These are phyloP conservation scores for Gynandropsis gynandra DNA, from an alignment of 345 rosid genomes.

Conservation along the genomic window DNA sequence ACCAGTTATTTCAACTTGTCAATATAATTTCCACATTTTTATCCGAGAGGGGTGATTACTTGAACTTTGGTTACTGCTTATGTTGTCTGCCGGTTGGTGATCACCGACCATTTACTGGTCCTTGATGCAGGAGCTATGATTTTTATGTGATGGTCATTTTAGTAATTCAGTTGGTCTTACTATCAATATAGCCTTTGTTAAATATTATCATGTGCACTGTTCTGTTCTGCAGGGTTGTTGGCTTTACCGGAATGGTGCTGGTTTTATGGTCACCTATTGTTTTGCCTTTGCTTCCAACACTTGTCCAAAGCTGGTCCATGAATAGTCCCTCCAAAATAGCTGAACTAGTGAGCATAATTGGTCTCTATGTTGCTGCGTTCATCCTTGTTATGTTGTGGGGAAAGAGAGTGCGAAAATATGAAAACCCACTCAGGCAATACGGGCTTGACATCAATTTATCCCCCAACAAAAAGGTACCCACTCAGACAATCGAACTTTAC, in stretches of 20 bases:
- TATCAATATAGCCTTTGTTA: constrained; percentile 12
- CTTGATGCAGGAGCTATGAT: no score
- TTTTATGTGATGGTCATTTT: no score
- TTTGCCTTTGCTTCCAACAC: constrained; percentile 79
- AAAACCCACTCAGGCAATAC: constrained; percentile 63
- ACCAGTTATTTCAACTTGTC: no score
- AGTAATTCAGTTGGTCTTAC: constrained; percentile 6
- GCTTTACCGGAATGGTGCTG: constrained; percentile 68
- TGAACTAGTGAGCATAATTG: constrained; percentile 61
- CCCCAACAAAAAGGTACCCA: constrained; percentile 40
- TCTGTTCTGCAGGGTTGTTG: constrained; percentile 46
- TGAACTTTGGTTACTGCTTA: constrained; percentile 1
- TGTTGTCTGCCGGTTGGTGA: neutral
- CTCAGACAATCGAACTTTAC: constrained; percentile 8
- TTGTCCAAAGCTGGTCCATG: constrained; percentile 75
- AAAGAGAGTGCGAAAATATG: constrained; percentile 65
- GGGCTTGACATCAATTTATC: constrained; percentile 62
- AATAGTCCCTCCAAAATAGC: constrained; percentile 55
- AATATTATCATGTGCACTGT: constrained; percentile 5
- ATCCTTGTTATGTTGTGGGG: constrained; percentile 81
- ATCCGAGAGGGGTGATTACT: no score
- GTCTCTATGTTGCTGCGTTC: constrained; percentile 66
- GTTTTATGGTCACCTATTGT: constrained; percentile 84
- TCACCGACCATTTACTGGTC: no score
- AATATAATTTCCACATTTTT: no score